Conservation (phyloP, 129 eudicot species). For the Artemisia annua region DNA sequence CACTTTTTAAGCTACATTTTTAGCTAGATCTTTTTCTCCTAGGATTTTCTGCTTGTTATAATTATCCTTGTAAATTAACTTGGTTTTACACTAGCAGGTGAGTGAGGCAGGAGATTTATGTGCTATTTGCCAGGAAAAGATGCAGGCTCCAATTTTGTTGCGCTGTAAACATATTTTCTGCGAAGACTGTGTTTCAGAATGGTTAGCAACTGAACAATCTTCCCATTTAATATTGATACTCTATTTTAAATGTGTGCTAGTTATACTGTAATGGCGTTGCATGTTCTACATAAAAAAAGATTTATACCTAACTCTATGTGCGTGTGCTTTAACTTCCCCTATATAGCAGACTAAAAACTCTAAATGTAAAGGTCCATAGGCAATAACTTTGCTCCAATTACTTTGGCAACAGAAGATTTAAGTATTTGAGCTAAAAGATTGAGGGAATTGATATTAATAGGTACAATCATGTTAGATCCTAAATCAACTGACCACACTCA, state of each 20-base stretch:
- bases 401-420: not conserved
- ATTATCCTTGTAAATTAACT: not conserved
- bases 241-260: not conserved
- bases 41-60: no score
- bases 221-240: not conserved
- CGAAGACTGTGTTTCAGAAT: slow-evolving; percentile 86
- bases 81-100: slow-evolving; percentile 40
- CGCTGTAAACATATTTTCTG: slow-evolving; percentile 80
- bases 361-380: not conserved
- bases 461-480: no score
- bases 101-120: slow-evolving; percentile 78
- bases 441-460: no score
- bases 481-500: no score
- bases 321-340: not conserved
- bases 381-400: not conserved
- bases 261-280: no score
- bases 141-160: slow-evolving; percentile 71
- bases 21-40: not conserved
- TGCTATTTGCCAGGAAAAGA: slow-evolving; percentile 91
- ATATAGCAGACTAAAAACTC: not conserved
- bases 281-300: not conserved
- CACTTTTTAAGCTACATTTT: not conserved
- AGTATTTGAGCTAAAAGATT: not conserved
- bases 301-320: not conserved
- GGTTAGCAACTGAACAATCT: slow-evolving; percentile 36